These are phyloP conservation scores for Fusarium phyllophilum DNA, from an alignment of 2,329 filamentous ascomycete species.

Conservation along the genomic window DNA sequence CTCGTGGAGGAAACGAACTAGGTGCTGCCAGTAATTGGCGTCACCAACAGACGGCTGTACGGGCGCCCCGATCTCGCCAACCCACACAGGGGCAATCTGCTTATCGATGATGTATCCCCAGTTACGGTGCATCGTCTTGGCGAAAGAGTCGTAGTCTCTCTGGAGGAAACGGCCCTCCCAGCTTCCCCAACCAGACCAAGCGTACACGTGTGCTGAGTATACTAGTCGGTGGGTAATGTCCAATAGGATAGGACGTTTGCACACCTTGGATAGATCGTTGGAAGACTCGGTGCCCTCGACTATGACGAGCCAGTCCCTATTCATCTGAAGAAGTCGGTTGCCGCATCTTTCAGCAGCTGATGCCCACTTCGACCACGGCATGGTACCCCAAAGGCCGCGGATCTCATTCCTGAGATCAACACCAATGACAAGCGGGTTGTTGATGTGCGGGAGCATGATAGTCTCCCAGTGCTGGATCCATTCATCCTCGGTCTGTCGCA, in stretches of 20 bases:
- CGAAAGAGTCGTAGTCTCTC: constrained; percentile 71
- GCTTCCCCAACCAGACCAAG: constrained; percentile 76
- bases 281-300: constrained; percentile 75
- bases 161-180: constrained; percentile 68
- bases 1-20: constrained; percentile 67
- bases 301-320: constrained; percentile 72
- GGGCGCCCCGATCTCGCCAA: constrained; percentile 73
- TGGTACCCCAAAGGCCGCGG: constrained; percentile 74
- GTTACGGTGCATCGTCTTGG: constrained; percentile 68
- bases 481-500: constrained; percentile 70
- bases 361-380: constrained; percentile 73
- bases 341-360: constrained; percentile 70
- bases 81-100: constrained; percentile 68
- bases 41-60: constrained; percentile 64
- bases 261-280: constrained; percentile 70
- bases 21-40: constrained; percentile 72
- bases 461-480: constrained; percentile 75
- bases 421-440: constrained; percentile 71
- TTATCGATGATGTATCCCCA: constrained; percentile 70
- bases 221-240: constrained; percentile 66
- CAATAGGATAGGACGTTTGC: constrained; percentile 65
- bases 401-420: constrained; percentile 77
- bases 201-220: constrained; percentile 75
- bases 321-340: constrained; percentile 68
- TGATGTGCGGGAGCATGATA: constrained; percentile 67